Conservation (phyloP, 305 asterid genomes). For the Solanum hybrid region DNA sequence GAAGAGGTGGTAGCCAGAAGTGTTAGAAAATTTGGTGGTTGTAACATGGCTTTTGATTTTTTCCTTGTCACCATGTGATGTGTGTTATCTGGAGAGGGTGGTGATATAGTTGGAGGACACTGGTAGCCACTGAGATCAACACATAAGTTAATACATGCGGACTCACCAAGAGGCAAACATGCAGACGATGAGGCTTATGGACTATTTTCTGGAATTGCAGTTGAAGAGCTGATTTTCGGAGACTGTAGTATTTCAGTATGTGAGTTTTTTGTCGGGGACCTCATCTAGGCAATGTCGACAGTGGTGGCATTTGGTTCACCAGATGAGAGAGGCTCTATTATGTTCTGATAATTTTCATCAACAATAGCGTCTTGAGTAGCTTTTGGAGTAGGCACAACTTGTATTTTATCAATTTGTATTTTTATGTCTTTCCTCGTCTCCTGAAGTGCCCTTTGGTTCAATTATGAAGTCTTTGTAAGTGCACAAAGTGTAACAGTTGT, state of each 20-base stretch:
- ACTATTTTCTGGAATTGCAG: not conserved
- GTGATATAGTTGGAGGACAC: not conserved
- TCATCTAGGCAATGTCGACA: not conserved
- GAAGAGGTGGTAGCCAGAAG: not conserved
- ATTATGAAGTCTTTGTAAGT: not conserved
- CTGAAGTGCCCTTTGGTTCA: not conserved
- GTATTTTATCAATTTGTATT: not conserved
- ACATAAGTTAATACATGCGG: not conserved
- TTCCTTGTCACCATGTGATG: not conserved
- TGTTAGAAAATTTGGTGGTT: not conserved
- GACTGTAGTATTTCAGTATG: not conserved
- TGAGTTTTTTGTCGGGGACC: not conserved
- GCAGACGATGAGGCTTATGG: not conserved
- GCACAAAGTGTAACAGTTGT: not conserved
- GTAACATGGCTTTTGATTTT: not conserved
- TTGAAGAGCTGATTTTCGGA: not conserved
- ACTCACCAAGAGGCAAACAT: not conserved
- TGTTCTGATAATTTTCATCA: not conserved
- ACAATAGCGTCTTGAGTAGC: not conserved
- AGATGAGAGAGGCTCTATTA: not conserved
- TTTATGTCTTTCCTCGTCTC: not conserved
- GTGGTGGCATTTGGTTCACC: not conserved
- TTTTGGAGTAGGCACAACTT: not conserved
- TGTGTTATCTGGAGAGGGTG: not conserved
- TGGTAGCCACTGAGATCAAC: not conserved